Percentiles rank a stretch among this genome's conserved stretches.
These are phyloP conservation scores for Rhizomucor pusillus DNA, from an alignment of 371 early-diverging fungal genomes.

Conservation along the genomic window DNA sequence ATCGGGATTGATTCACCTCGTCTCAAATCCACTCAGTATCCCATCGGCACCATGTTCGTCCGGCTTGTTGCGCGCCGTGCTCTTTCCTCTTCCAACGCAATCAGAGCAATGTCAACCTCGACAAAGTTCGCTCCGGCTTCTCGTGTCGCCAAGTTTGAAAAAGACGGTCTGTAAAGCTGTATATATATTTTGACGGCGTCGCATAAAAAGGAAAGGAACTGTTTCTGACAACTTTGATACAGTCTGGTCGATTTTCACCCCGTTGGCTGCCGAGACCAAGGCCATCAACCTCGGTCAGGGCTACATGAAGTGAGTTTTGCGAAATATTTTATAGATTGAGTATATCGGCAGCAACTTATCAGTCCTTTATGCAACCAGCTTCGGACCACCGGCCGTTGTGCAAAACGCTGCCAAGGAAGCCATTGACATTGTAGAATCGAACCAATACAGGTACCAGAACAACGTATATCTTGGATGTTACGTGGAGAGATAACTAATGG, in stretches of 20 bases:
- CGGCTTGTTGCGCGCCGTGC: too few relatives aligned
- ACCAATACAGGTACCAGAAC: constrained; percentile 72
- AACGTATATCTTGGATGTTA: not conserved
- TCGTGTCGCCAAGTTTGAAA: constrained; percentile 40
- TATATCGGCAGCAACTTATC: too few relatives aligned
- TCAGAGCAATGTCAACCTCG: constrained; percentile 4
- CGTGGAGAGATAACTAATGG: not conserved
- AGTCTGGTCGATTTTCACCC: constrained; percentile 95
- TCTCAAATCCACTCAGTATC: too few relatives aligned
- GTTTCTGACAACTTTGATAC: not conserved
- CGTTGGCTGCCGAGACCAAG: constrained; percentile 75
- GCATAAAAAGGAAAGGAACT: not conserved
- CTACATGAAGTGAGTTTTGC: constrained; percentile 67
- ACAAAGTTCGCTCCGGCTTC: constrained; percentile 29
- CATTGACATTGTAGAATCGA: constrained; percentile 57
- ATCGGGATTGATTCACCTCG: too few relatives aligned
- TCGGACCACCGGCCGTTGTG: constrained; percentile 86
- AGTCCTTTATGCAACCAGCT: constrained; percentile 43
- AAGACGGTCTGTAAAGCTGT: constrained; percentile 37
- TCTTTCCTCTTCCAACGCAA: too few relatives aligned
- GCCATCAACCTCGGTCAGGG: constrained; percentile 96
- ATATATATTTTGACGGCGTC: not conserved
- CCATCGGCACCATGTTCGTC: too few relatives aligned
- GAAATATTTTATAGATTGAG: too few relatives aligned
- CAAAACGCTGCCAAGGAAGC: constrained; percentile 78